A percentile compares a stretch with the other conserved stretches of the same genome.
These are phyloP conservation scores for Cardamine resedifolia DNA, from an alignment of 345 rosid genomes.

Conservation along the genomic window DNA sequence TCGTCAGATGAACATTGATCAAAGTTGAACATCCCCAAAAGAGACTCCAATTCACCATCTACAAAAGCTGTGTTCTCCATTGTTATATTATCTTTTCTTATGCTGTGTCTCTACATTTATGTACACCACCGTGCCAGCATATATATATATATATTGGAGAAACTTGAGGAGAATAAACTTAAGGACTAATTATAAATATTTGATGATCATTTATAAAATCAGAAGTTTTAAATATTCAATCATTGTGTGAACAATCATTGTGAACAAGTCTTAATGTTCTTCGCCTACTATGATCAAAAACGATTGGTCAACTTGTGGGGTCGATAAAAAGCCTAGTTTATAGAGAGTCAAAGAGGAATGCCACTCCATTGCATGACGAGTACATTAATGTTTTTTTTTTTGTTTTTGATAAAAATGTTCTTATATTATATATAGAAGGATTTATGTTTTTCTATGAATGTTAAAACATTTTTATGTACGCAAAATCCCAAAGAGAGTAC, in stretches of 20 bases:
- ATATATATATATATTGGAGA: neutral
- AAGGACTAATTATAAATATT: neutral
- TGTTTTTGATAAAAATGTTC: no score
- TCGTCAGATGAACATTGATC: neutral
- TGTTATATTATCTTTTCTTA: neutral
- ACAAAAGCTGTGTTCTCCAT: neutral
- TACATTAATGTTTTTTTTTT: no score
- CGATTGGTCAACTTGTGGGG: conserved; percentile 15
- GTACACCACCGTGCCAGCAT: neutral
- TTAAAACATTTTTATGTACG: neutral
- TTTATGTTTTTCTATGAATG: neutral
- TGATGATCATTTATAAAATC: neutral
- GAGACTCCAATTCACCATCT: neutral
- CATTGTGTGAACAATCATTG: neutral
- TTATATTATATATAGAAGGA: neutral
- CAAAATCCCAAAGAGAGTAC: neutral
- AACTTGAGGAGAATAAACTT: neutral
- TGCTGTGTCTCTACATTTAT: neutral
- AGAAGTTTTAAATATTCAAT: neutral
- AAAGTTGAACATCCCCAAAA: neutral
- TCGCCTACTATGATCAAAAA: neutral
- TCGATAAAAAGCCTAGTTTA: neutral
- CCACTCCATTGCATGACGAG: conserved; percentile 26
- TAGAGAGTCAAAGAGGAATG: neutral
- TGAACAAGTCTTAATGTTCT: conserved; percentile 3